phyloP scores from a whole-genome alignment of 768 basidiomycete species.

The Phylloporus sp. region DNA sequence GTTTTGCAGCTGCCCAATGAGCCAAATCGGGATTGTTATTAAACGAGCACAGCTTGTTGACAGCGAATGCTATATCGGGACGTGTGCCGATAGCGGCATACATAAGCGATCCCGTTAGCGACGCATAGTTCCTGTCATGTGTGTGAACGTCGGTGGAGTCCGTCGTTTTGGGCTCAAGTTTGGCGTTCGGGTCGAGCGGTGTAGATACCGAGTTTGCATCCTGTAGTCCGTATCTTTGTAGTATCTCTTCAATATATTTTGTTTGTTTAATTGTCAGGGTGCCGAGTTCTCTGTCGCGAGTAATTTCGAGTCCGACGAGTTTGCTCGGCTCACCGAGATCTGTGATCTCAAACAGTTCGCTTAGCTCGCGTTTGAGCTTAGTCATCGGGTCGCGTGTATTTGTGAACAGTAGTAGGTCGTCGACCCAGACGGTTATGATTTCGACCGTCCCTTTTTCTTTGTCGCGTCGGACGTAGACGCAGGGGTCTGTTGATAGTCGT shows the following conservation, averaged over 20 bases:
- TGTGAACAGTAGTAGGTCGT: background rate
- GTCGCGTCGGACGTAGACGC: background rate
- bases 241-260: constrained; percentile 3
- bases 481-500: background rate
- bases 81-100: constrained; percentile 16
- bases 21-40: background rate
- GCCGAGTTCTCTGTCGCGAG: background rate
- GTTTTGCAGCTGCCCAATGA: too few relatives aligned
- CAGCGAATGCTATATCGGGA: constrained; percentile 8
- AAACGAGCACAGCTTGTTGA: constrained; percentile 7
- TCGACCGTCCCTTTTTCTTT: background rate
- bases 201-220: constrained; percentile 5
- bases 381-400: background rate
- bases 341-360: background rate
- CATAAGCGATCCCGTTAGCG: constrained; percentile 16
- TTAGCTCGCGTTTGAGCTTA: background rate
- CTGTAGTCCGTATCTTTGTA: background rate
- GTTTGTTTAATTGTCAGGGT: background rate
- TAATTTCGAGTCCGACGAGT: background rate
- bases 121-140: background rate
- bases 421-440: background rate
- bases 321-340: background rate
- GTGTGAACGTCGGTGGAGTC: rapidly evolving
- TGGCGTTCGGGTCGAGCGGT: background rate
- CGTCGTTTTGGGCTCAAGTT: background rate